phyloP scores from a whole-genome alignment of 257 asterid genomes.

The Rauvolfia tetraphylla region DNA sequence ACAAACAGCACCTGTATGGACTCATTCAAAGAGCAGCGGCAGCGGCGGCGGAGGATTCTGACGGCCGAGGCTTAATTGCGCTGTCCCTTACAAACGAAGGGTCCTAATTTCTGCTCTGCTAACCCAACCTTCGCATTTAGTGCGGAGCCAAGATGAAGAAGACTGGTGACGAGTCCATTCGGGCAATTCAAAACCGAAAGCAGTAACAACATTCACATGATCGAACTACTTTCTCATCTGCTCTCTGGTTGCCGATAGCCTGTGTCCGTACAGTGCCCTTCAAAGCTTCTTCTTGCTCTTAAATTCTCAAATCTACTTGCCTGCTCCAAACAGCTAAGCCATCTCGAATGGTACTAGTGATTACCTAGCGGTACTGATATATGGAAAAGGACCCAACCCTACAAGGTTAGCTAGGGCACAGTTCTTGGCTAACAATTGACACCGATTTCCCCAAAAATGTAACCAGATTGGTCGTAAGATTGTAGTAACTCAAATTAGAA shows the following conservation, averaged over 20 bases:
- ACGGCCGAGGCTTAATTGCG: neutral
- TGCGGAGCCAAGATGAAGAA: neutral
- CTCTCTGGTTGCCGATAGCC: neutral
- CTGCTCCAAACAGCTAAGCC: conserved; percentile 17
- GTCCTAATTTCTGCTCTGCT: neutral
- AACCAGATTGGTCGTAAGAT: neutral
- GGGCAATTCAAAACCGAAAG: too few species aligned
- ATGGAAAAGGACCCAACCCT: neutral
- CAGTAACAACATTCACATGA: neutral
- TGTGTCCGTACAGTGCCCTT: neutral
- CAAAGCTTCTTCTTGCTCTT: neutral
- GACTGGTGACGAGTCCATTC: too few species aligned
- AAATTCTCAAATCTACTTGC: conserved; percentile 23
- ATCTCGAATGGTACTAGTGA: neutral
- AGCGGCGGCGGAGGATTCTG: neutral
- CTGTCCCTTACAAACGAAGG: neutral
- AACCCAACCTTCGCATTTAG: neutral
- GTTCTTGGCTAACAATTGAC: neutral
- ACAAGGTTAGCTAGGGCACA: neutral
- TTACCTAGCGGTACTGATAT: neutral
- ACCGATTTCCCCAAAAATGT: neutral
- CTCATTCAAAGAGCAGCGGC: neutral
- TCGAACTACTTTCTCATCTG: neutral
- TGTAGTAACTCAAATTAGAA: neutral
- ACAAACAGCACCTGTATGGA: neutral